These are phyloP conservation scores for Podila epigama DNA, from an alignment of 192 early-diverging fungal species.

Conservation along the genomic window DNA sequence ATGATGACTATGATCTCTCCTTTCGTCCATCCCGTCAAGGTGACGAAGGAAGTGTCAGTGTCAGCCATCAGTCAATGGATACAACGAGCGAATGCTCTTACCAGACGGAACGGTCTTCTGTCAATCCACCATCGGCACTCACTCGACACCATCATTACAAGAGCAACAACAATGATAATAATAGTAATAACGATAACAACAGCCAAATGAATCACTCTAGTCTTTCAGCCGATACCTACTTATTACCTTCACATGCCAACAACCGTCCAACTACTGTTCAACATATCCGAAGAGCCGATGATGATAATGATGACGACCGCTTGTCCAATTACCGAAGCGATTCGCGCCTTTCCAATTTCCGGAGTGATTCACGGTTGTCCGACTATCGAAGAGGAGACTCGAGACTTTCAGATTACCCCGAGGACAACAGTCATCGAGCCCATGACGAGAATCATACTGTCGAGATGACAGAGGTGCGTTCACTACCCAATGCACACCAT, in stretches of 20 bases:
- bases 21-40: not conserved
- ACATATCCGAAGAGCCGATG: too few species aligned
- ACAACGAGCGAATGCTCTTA: not conserved
- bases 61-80: not conserved
- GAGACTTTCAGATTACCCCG: not conserved
- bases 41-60: not conserved
- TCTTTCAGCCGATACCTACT: not conserved
- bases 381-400: not conserved
- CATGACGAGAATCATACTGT: not conserved
- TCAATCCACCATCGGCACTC: not conserved
- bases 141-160: constrained; percentile 20
- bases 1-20: not conserved
- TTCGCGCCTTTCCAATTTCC: not conserved
- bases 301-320: not conserved
- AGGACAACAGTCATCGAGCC: not conserved
- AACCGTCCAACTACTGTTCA: not conserved
- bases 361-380: not conserved
- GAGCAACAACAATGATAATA: too few species aligned
- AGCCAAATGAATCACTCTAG: constrained; percentile 2
- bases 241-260: not conserved
- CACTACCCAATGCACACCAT: not conserved
- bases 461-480: constrained; percentile 23
- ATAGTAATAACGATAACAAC: too few species aligned
- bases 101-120: not conserved
- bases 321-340: not conserved